phyloP scores from a whole-genome alignment of 2,329 filamentous ascomycete genomes.

The Fragosphaeria purpurea region DNA sequence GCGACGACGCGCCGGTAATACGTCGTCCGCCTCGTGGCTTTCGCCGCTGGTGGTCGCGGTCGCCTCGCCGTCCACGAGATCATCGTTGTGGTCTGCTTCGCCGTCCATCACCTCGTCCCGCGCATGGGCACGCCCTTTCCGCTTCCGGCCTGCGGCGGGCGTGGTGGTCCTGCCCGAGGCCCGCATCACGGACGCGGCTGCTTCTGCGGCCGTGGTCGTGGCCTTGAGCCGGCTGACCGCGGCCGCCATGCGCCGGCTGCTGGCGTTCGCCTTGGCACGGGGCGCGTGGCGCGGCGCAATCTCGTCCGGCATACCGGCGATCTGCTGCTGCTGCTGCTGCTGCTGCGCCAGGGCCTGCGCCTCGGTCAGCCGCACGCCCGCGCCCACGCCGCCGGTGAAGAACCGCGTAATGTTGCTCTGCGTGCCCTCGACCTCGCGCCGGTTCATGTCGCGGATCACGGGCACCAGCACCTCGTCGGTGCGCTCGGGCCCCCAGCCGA shows the following conservation, averaged over 20 bases:
- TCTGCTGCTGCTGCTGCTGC: conserved; percentile 1
- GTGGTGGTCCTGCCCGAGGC: conserved; percentile 5
- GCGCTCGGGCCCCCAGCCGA: conserved; percentile 84
- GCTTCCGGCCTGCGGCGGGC: conserved; percentile 17
- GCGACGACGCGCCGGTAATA: no score
- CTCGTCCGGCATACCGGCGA: conserved; percentile 12
- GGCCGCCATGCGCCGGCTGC: conserved; percentile 23
- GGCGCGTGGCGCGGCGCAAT: conserved; percentile 20
- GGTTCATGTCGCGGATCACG: conserved; percentile 92
- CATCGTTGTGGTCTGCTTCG: conserved; percentile 10
- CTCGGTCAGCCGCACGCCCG: conserved; percentile 13
- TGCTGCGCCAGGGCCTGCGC: conserved; percentile 5
- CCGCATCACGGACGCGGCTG: conserved; percentile 6
- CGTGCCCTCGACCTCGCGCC: conserved; percentile 76
- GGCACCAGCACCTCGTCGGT: conserved; percentile 95
- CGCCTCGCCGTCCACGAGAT: conserved; percentile 7
- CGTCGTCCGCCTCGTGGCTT: no score
- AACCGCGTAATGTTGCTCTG: conserved; percentile 94
- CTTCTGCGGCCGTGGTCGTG: conserved; percentile 11
- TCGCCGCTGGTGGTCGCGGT: no score
- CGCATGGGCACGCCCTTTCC: conserved; percentile 17
- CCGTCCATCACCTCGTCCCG: conserved; percentile 7
- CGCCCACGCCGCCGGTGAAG: conserved; percentile 60
- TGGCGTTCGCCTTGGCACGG: conserved; percentile 11
- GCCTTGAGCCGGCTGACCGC: conserved; percentile 22